phyloP scores from a whole-genome alignment of 2,329 filamentous ascomycete genomes.

The Colletotrichum cordylinicola region DNA sequence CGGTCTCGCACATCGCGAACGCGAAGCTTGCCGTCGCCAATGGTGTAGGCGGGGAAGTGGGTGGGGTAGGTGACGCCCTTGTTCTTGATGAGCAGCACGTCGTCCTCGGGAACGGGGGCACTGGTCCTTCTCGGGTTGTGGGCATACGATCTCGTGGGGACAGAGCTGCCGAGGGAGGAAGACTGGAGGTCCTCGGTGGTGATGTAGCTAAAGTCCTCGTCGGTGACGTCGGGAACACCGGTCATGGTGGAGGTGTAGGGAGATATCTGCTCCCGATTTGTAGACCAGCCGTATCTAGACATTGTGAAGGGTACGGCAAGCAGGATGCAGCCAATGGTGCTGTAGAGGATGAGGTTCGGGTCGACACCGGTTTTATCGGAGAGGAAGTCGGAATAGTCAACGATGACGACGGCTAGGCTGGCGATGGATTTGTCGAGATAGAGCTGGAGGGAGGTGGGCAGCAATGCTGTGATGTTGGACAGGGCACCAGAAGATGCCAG shows the following conservation, averaged over 20 bases:
- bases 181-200: slow-evolving; percentile 75
- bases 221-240: slow-evolving; percentile 67
- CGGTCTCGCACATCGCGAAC: slow-evolving; percentile 72
- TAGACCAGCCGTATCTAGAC: slow-evolving; percentile 60
- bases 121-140: slow-evolving; percentile 41
- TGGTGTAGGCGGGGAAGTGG: slow-evolving; percentile 77
- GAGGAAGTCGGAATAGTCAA: slow-evolving; percentile 57
- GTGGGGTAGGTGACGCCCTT: slow-evolving; percentile 70
- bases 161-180: slow-evolving; percentile 38
- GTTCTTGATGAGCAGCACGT: slow-evolving; percentile 74
- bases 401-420: slow-evolving; percentile 53
- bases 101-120: slow-evolving; percentile 60
- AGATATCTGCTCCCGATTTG: slow-evolving; percentile 51
- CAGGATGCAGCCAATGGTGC: slow-evolving; percentile 52
- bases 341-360: slow-evolving; percentile 53
- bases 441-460: slow-evolving; percentile 51
- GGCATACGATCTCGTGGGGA: slow-evolving; percentile 40
- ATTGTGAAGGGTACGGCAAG: slow-evolving; percentile 58
- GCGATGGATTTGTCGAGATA: slow-evolving; percentile 60
- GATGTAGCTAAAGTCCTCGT: slow-evolving; percentile 83
- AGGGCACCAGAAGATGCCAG: slow-evolving; percentile 69
- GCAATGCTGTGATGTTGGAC: slow-evolving; percentile 61
- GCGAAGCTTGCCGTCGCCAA: slow-evolving; percentile 74
- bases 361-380: slow-evolving; percentile 55
- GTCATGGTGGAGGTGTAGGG: slow-evolving; percentile 54